A percentile compares a stretch with the other conserved stretches of the same genome.
These are phyloP conservation scores for Candida awuae DNA, from an alignment of 805 yeast genomes.

Conservation along the genomic window DNA sequence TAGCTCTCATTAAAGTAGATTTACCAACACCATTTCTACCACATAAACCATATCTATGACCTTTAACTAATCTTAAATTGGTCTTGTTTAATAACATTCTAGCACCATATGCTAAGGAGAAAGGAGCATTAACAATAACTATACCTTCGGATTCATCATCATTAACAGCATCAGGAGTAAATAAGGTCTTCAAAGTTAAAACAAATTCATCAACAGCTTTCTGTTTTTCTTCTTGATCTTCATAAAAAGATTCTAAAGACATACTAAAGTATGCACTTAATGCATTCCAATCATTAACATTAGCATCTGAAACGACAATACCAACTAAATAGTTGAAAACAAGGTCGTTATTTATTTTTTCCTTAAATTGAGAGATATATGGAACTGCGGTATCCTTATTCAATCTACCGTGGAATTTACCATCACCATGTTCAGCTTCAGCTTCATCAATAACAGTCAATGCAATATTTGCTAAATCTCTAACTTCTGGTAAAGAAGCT, in stretches of 20 bases:
- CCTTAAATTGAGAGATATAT: conserved; percentile 30
- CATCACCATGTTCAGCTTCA: conserved; percentile 56
- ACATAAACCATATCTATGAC: conserved; percentile 95
- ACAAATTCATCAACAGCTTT: conserved; percentile 39
- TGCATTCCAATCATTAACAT: conserved; percentile 67
- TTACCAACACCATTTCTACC: conserved; percentile 99
- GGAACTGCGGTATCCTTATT: conserved; percentile 43
- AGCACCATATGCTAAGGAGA: conserved; percentile 95
- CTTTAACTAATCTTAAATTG: conserved; percentile 75
- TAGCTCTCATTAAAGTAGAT: conserved; percentile 94
- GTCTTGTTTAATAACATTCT: conserved; percentile 95
- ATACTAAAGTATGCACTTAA: conserved; percentile 45
- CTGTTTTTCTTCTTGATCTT: conserved; percentile 28
- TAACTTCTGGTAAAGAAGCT: conserved; percentile 93
- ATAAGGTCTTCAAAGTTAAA: conserved; percentile 44
- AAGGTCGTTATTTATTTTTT: conserved; percentile 29
- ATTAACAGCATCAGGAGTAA: conserved; percentile 44
- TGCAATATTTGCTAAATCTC: conserved; percentile 88
- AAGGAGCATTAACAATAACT: conserved; percentile 88
- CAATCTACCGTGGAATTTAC: conserved; percentile 71
- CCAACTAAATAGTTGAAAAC: conserved; percentile 42
- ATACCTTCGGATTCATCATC: conserved; percentile 72
- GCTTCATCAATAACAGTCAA: conserved; percentile 75
- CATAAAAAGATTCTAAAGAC: conserved; percentile 30
- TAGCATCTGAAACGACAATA: conserved; percentile 52